Percentiles rank a stretch among this genome's conserved stretches.
Evolutionary conservation across 805 yeast genomes (phyloP).

Genomic region (Nakazawaea molendinolei): DNA sequence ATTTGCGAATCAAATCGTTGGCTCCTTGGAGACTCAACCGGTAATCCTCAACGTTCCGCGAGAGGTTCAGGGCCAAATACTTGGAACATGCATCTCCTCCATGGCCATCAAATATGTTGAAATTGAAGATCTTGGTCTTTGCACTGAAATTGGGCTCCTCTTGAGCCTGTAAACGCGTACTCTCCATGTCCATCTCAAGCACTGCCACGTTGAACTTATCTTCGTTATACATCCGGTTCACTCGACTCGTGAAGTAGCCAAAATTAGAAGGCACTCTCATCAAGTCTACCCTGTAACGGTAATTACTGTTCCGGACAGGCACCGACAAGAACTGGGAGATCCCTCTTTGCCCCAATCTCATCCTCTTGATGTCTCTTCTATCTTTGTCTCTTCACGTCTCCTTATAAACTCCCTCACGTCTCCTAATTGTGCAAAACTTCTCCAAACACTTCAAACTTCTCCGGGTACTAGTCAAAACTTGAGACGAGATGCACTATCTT

Average conservation of each 20-base stretch:
- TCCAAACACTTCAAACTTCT: too few species aligned
- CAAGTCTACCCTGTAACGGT: slow-evolving; percentile 44
- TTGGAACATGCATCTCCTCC: slow-evolving; percentile 77
- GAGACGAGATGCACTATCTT: too few species aligned
- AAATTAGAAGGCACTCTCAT: slow-evolving; percentile 62
- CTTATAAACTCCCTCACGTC: too few species aligned
- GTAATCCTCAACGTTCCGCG: slow-evolving; percentile 41
- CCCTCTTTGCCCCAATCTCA: too few species aligned
- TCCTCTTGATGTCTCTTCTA: too few species aligned
- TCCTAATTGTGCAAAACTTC: too few species aligned
- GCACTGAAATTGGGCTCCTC: slow-evolving; percentile 10
- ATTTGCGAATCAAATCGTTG: slow-evolving; percentile 42
- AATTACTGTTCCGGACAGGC: slow-evolving; percentile 16
- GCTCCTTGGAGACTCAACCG: slow-evolving; percentile 27
- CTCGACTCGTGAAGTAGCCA: slow-evolving; percentile 76
- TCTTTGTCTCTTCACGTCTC: too few species aligned
- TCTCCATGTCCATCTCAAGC: slow-evolving; percentile 20
- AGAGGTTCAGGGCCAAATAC: slow-evolving; percentile 50
- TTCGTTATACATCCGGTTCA: slow-evolving; percentile 73
- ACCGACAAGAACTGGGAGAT: slow-evolving; percentile 25
- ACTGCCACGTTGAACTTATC: slow-evolving; percentile 64
- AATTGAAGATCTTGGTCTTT: slow-evolving; percentile 45
- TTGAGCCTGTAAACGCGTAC: slow-evolving; percentile 11
- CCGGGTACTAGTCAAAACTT: too few species aligned
- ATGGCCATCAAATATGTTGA: slow-evolving; percentile 88